Conservation (phyloP, 495 filamentous ascomycete species). For the Penicillium odoratum region DNA sequence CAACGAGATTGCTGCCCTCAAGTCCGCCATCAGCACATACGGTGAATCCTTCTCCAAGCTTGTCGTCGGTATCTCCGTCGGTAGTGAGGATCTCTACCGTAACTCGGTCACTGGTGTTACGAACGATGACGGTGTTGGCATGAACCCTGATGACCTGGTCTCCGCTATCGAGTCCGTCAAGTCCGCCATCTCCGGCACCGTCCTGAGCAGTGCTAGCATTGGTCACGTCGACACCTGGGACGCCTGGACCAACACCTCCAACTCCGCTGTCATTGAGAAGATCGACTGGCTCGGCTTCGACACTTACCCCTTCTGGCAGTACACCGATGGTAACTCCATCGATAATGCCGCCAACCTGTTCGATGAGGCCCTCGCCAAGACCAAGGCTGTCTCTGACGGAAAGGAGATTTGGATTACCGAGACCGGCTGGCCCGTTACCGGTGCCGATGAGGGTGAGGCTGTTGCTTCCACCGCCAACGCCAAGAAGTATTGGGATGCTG, state of each 20-base stretch:
- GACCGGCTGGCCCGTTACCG: slow-evolving; percentile 82
- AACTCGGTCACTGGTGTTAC: slow-evolving; percentile 58
- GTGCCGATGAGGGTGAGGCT: slow-evolving; percentile 58
- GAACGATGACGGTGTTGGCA: slow-evolving; percentile 56
- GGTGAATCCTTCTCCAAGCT: slow-evolving; percentile 59
- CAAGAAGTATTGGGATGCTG: slow-evolving; percentile 74
- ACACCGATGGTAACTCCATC: slow-evolving; percentile 66
- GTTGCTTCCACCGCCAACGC: slow-evolving; percentile 68
- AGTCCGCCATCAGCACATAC: slow-evolving; percentile 61
- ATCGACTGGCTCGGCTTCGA: slow-evolving; percentile 80
- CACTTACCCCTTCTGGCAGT: slow-evolving; percentile 74
- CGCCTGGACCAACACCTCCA: slow-evolving; percentile 73
- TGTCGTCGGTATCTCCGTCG: slow-evolving; percentile 85
- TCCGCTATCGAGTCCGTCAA: slow-evolving; percentile 67
- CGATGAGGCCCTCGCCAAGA: slow-evolving; percentile 58
- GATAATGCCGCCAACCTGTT: slow-evolving; percentile 60
- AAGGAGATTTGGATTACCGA: slow-evolving; percentile 89
- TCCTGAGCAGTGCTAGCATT: slow-evolving; percentile 55
- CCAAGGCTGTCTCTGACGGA: slow-evolving; percentile 55
- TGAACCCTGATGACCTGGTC: slow-evolving; percentile 57
- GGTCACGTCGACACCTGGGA: slow-evolving; percentile 96
- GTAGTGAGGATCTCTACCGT: slow-evolving; percentile 88
- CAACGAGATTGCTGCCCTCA: slow-evolving; percentile 70
- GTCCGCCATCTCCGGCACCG: slow-evolving; percentile 56
- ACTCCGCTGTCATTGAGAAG: slow-evolving; percentile 66